Percentiles rank a stretch among this genome's conserved stretches.
Evolutionary conservation across 805 yeast species (phyloP).

Genomic region (Wickerhamiella hasegawae): DNA sequence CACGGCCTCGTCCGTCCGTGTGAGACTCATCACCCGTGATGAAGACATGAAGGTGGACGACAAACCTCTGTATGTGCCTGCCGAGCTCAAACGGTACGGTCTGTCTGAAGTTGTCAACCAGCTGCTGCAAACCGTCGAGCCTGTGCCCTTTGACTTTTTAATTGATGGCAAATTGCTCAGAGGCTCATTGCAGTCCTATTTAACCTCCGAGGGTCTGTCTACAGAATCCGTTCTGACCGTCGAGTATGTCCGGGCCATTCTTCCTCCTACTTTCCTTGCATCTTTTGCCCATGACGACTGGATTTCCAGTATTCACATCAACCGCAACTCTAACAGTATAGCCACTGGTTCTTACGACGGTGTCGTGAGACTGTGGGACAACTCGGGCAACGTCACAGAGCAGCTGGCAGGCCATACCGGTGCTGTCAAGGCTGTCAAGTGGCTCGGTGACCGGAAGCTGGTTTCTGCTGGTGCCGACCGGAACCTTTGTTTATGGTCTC

Average conservation of each 20-base stretch:
- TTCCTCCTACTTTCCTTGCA: constrained; percentile 87
- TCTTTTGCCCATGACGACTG: constrained; percentile 89
- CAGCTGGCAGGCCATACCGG: constrained; percentile 82
- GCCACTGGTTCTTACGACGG: constrained; percentile 92
- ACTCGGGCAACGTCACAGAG: constrained; percentile 62
- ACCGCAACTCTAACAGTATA: constrained; percentile 32
- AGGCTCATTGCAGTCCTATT: constrained; percentile 63
- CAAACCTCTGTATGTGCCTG: constrained; percentile 78
- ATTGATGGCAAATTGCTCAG: constrained; percentile 73
- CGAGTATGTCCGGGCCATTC: constrained; percentile 81
- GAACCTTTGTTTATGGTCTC: constrained; percentile 76
- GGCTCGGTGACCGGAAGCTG: constrained; percentile 59
- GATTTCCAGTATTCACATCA: constrained; percentile 62
- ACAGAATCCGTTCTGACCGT: constrained; percentile 62
- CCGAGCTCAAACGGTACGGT: constrained; percentile 73
- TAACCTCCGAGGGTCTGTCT: constrained; percentile 61
- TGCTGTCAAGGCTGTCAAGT: constrained; percentile 67
- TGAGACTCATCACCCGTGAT: constrained; percentile 67
- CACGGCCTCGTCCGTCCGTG: constrained; percentile 24
- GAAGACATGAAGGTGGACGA: constrained; percentile 56
- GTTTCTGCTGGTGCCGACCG: constrained; percentile 84
- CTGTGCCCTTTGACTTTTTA: constrained; percentile 85
- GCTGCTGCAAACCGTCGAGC: constrained; percentile 39
- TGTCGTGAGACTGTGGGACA: constrained; percentile 74
- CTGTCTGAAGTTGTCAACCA: constrained; percentile 92